A percentile compares a stretch with the other conserved stretches of the same genome.
Evolutionary conservation across 2,329 filamentous ascomycete genomes (phyloP).

Genomic region (Stemphylium beticola): DNA sequence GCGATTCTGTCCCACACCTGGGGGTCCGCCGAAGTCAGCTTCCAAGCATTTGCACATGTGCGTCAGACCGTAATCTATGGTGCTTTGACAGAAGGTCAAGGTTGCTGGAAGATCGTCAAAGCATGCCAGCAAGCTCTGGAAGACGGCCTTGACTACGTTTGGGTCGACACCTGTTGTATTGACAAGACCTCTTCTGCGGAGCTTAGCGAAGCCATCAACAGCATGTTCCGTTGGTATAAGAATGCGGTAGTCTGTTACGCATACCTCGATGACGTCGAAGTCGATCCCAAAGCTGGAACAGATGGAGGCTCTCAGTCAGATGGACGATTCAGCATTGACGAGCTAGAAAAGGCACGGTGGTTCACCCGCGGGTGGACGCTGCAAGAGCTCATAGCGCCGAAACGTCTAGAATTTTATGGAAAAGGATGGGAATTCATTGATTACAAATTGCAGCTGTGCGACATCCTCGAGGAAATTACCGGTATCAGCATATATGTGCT

Average conservation of each 20-base stretch:
- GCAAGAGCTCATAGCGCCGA: not conserved
- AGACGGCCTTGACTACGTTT: conserved; percentile 11
- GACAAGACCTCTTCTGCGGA: conserved; percentile 8
- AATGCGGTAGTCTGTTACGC: not conserved
- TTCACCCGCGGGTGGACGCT: conserved; percentile 4
- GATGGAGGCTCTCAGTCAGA: not conserved
- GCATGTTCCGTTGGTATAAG: conserved; percentile 3
- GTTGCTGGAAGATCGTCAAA: conserved; percentile 10
- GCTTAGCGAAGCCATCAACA: conserved; percentile 8
- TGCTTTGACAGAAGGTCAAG: not conserved
- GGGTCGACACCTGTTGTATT: conserved; percentile 25
- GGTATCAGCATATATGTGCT: not conserved
- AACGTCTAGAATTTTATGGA: not conserved
- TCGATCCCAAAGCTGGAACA: not conserved
- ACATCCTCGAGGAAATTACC: not conserved
- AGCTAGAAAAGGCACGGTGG: not conserved
- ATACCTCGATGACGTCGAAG: not conserved
- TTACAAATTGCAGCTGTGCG: not conserved
- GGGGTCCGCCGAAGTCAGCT: conserved; percentile 16
- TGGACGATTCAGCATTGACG: not conserved
- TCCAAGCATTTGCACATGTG: conserved; percentile 15
- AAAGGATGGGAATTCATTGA: not conserved
- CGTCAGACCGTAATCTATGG: not conserved
- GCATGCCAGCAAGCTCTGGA: conserved; percentile 13
- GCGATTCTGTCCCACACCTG: conserved; percentile 31